Base-by-base conservation (phyloP, 495 filamentous ascomycete species). In the Lasiosphaeria miniovina region DNA sequence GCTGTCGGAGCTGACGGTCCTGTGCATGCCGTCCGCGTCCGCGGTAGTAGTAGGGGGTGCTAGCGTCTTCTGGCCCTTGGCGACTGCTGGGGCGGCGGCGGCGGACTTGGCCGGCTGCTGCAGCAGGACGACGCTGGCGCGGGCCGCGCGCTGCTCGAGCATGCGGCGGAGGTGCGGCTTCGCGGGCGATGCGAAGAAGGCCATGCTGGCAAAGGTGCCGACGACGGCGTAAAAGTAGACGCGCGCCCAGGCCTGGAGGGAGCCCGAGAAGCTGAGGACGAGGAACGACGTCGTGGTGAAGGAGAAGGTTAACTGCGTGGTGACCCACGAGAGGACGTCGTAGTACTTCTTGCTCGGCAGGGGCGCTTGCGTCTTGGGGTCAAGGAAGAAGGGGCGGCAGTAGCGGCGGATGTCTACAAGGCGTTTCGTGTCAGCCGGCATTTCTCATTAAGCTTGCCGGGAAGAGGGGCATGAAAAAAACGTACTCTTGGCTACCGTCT, bases 401-500 rank as follows among this genome's bases (percentile, higher is more conserved):
- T 92, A 80, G 50, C 94, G 91, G 55, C 94, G 94, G 77, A 87
- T 87, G 66, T 96, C 91, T 96, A 61, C 45, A 67, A 54, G 62
- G 49, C 55, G 56, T n/a, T 36, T 24, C 24, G 24, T 24, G 24
- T 24, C 24, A 24, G 24, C 24, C 2, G 24, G 2, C 24, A 34
- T 11, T 53, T 8, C n/a, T 54, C 9, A 9, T 54, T 33, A 2
- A 24, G 15, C 5, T 4, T 36, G 6, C 4, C 7, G 35, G 24
- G 7, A 41, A n/a, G 6, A 33, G 32, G 6, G n/a, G 31, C 3
- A 34, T 35, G 34, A 41, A 6, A 35, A 8, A n/a, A 35, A 56
- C 84, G 61, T 81, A 96, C 93, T 90, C 78, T 98, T 98, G 9
- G 95, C 95, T 35, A 88, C 87, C 3, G 90, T 95, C 72, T 98